Evolutionary conservation across 73 alveolate species (phyloP), one percentile per base, ranked within the genome.

Genomic region (Stentor roeselii): DNA sequence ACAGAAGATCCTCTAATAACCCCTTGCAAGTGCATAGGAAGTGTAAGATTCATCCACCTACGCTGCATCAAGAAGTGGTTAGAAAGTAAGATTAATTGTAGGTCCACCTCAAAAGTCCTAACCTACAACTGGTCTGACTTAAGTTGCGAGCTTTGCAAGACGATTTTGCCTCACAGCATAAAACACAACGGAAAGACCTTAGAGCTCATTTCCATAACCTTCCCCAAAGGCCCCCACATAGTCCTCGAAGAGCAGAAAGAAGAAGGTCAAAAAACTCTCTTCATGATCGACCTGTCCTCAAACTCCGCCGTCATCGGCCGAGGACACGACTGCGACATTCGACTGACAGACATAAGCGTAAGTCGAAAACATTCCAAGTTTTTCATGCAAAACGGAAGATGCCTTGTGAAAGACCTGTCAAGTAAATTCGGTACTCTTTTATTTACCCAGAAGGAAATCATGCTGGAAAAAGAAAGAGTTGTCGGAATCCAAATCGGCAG

Each of bases 1-100:
- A 67, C 30, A 21, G 91, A 82, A 35, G 88, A 94, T 84, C 99
- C 99, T 59, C 87, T 93, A 50, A 92, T 95, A 83, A 90, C 96
- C 58, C 99, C 99, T n/a, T 95, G 99, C 87, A 85, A 89, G 42
- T 95, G 99, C 83, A 86, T 95, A 0, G 99, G 99, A 15, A 90
- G 98, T 32, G 88, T 95, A 93, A 89, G 89, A 67, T 82, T 78
- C 80, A 94, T 95, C n/a, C 99, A 95, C 80, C 82, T 94, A 39
- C 75, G 89, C 60, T 95, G 99, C 82, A 78, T 95, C 77, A 86
- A 95, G 84, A 93, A 88, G 61, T 95, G 99, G 98, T 94, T 95
- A 21, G 91, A 86, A 42, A 95, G 96, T 6, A 92, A 90, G 77
- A 40, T 82, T 76, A 90, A 87, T 3, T 36, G 60, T 2, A 76